A percentile compares a stretch with the other conserved stretches of the same genome.
These are phyloP conservation scores for Fusarium nelsonii DNA, from an alignment of 2,329 filamentous ascomycete genomes.

Conservation along the genomic window DNA sequence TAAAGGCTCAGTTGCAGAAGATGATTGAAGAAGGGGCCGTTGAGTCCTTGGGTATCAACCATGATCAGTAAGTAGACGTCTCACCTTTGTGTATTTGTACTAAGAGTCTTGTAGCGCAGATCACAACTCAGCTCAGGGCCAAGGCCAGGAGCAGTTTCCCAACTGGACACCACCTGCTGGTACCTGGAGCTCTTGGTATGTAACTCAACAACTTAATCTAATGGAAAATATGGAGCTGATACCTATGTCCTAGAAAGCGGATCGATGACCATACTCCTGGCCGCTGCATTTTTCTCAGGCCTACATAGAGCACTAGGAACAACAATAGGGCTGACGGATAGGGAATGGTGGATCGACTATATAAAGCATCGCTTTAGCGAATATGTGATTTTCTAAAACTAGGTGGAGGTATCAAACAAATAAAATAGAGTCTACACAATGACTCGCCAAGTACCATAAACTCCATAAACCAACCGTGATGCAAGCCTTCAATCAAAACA, in stretches of 20 bases:
- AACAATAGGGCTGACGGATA: neutral
- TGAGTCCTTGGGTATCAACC: neutral
- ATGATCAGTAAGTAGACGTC: slow-evolving; percentile 6
- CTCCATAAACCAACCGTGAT: slow-evolving; percentile 8
- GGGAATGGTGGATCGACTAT: neutral
- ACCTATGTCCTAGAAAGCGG: neutral
- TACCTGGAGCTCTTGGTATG: neutral
- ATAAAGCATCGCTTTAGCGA: neutral
- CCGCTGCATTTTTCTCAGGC: neutral
- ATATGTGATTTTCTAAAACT: slow-evolving; percentile 10
- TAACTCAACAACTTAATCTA: neutral
- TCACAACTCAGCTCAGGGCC: neutral
- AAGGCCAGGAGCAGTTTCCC: neutral
- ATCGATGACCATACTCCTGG: too few relatives aligned
- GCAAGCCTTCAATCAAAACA: slow-evolving; percentile 70
- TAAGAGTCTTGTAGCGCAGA: neutral
- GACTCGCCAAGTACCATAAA: slow-evolving; percentile 33
- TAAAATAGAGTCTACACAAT: neutral
- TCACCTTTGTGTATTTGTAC: neutral
- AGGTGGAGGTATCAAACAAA: slow-evolving; percentile 18
- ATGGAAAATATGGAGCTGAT: neutral
- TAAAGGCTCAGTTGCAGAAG: slow-evolving; percentile 1
- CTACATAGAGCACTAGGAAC: neutral
- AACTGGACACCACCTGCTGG: neutral
- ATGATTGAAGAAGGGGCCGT: slow-evolving; percentile 14